Evolutionary conservation across 2,329 filamentous ascomycete genomes (phyloP).

Genomic region (Huntiella bhutanensis): DNA sequence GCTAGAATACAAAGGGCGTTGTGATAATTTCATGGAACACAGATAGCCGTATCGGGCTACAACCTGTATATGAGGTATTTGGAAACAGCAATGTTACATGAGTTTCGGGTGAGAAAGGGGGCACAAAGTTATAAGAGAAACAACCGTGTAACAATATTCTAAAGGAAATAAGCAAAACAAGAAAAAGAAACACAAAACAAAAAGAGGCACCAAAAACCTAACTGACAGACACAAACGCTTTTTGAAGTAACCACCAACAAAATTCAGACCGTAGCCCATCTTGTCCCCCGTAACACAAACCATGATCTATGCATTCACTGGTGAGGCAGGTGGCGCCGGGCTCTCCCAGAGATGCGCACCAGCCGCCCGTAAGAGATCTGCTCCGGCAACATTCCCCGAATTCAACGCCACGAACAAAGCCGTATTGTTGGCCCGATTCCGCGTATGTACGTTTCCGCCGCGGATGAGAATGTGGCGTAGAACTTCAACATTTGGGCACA

Average conservation of each 20-base stretch:
- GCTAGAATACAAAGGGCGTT: too few species aligned
- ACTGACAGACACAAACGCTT: neutral
- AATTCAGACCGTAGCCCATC: neutral
- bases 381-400: slow-evolving; percentile 33
- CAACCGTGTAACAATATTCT: too few species aligned
- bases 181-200: neutral
- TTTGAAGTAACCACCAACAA: neutral
- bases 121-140: neutral
- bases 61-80: too few species aligned
- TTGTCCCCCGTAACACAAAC: neutral
- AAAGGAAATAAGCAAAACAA: neutral
- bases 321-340: slow-evolving; percentile 14
- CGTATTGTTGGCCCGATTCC: slow-evolving; percentile 47
- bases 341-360: slow-evolving; percentile 40
- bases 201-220: neutral
- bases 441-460: slow-evolving; percentile 47
- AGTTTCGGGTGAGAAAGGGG: too few species aligned
- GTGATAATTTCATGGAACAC: too few species aligned
- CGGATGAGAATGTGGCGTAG: slow-evolving; percentile 38
- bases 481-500: slow-evolving; percentile 34
- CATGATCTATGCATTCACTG: slow-evolving; percentile 1
- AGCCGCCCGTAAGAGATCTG: slow-evolving; percentile 34
- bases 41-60: too few species aligned
- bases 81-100: too few species aligned
- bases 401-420: slow-evolving; percentile 44